phyloP scores from a whole-genome alignment of 2,329 filamentous ascomycete species.

The Aspergillus versicolor region DNA sequence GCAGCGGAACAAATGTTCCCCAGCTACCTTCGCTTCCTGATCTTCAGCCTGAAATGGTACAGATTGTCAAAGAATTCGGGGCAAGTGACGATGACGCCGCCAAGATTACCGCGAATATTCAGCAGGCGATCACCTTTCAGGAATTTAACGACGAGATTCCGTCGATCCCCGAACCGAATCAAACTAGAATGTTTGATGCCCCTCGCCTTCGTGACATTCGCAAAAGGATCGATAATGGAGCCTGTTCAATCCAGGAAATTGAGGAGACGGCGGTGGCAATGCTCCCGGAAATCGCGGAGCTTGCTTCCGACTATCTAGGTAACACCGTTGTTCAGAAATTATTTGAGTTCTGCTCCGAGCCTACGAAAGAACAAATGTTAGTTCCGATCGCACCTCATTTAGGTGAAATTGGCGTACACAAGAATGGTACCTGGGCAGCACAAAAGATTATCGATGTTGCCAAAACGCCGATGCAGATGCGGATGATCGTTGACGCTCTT shows the following conservation, averaged over 20 bases:
- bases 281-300: conserved; percentile 93
- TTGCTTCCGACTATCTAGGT: conserved; percentile 92
- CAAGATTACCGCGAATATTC: conserved; percentile 71
- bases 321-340: conserved; percentile 99
- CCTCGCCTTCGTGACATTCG: conserved; percentile 92
- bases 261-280: conserved; percentile 90
- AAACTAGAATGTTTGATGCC: conserved; percentile 86
- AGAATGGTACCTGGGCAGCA: conserved; percentile 98
- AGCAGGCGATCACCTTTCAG: conserved; percentile 73
- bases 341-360: conserved; percentile 93
- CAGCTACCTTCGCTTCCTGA: conserved; percentile 72
- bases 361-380: conserved; percentile 88
- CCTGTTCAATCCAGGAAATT: conserved; percentile 80
- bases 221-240: conserved; percentile 96
- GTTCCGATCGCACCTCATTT: conserved; percentile 83
- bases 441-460: conserved; percentile 99
- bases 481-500: conserved; percentile 77
- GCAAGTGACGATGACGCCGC: conserved; percentile 74
- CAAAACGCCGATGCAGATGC: conserved; percentile 79
- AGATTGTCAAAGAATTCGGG: conserved; percentile 86
- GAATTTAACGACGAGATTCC: conserved; percentile 80
- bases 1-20: conserved; percentile 37
- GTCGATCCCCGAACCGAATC: conserved; percentile 81
- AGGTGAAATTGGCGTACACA: conserved; percentile 95
- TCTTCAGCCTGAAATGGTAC: conserved; percentile 76